phyloP scores from a whole-genome alignment of 2,329 filamentous ascomycete genomes.

The Claviceps monticola region DNA sequence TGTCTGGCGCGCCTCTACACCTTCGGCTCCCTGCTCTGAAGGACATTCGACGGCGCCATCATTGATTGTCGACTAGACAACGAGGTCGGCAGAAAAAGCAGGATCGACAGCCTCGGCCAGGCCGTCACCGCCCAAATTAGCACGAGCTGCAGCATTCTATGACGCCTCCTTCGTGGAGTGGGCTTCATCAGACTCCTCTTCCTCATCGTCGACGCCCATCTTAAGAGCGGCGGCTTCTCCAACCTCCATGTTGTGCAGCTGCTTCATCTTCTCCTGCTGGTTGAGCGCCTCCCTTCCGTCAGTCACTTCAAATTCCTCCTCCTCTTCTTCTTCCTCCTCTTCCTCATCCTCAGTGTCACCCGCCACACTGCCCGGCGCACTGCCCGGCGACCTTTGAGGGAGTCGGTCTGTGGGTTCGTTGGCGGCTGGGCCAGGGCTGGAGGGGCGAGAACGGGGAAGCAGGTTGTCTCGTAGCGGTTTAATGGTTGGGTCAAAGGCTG shows the following conservation, averaged over 20 bases:
- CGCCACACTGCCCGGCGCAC: constrained; percentile 22
- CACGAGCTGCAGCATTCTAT: constrained; percentile 16
- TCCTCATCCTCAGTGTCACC: constrained; percentile 28
- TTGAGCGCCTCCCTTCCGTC: constrained; percentile 29
- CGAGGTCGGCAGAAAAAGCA: too few species aligned
- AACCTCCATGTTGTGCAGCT: constrained; percentile 45
- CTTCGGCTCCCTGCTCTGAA: neutral
- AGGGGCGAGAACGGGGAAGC: constrained; percentile 10
- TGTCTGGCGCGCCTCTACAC: neutral
- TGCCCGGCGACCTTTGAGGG: constrained; percentile 16
- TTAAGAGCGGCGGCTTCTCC: constrained; percentile 40
- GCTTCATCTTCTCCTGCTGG: constrained; percentile 34
- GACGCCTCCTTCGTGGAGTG: constrained; percentile 15
- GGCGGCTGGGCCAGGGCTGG: constrained; percentile 7
- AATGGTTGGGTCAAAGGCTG: constrained; percentile 49
- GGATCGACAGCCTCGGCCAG: too few species aligned
- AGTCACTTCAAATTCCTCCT: constrained; percentile 30
- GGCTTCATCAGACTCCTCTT: constrained; percentile 21
- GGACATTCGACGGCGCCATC: too few species aligned
- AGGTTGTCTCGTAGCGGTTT: constrained; percentile 34
- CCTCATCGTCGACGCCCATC: constrained; percentile 24
- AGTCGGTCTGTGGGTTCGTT: constrained; percentile 10
- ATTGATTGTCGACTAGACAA: too few species aligned
- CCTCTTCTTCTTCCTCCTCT: constrained; percentile 15
- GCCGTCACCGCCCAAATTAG: neutral